Conservation (phyloP, 108 stramenopile species). For the Seminavis robusta region DNA sequence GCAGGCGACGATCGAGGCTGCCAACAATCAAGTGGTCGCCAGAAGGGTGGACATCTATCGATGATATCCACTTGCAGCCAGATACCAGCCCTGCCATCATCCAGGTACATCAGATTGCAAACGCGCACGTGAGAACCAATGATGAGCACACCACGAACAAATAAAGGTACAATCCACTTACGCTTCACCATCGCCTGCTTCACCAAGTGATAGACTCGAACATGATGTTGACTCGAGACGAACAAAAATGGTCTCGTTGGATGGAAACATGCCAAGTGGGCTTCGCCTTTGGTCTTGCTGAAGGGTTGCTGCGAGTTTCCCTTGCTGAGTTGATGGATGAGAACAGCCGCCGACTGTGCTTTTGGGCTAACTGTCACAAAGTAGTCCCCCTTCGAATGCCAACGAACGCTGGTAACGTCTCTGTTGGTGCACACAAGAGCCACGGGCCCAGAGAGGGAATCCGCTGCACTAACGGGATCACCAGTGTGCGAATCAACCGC, state of each 20-base stretch:
- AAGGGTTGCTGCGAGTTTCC: constrained; percentile 94
- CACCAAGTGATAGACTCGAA: constrained; percentile 94
- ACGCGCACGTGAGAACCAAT: constrained; percentile 11
- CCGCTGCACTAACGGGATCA: constrained; percentile 50
- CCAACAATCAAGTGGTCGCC: constrained; percentile 97
- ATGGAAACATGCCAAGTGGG: constrained; percentile 93
- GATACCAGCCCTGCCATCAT: constrained; percentile 52
- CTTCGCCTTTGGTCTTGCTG: constrained; percentile 84
- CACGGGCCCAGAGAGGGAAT: constrained; percentile 45
- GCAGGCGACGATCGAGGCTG: constrained; percentile 91
- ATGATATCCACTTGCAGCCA: constrained; percentile 96
- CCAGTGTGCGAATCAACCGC: constrained; percentile 15
- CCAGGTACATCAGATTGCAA: constrained; percentile 11
- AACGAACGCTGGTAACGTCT: constrained; percentile 68
- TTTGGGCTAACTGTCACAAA: constrained; percentile 90
- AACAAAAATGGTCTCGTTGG: constrained; percentile 96
- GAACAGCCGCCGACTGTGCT: constrained; percentile 74
- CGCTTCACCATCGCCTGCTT: constrained; percentile 92
- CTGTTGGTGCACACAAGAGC: constrained; percentile 54
- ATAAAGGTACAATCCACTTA: constrained; percentile 18
- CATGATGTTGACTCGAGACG: constrained; percentile 92
- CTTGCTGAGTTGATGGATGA: constrained; percentile 94
- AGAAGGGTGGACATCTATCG: constrained; percentile 89
- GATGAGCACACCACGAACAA: background rate
- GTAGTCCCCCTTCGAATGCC: constrained; percentile 98